phyloP scores from a whole-genome alignment of 2,329 filamentous ascomycete genomes.

The Cercospora sojina region DNA sequence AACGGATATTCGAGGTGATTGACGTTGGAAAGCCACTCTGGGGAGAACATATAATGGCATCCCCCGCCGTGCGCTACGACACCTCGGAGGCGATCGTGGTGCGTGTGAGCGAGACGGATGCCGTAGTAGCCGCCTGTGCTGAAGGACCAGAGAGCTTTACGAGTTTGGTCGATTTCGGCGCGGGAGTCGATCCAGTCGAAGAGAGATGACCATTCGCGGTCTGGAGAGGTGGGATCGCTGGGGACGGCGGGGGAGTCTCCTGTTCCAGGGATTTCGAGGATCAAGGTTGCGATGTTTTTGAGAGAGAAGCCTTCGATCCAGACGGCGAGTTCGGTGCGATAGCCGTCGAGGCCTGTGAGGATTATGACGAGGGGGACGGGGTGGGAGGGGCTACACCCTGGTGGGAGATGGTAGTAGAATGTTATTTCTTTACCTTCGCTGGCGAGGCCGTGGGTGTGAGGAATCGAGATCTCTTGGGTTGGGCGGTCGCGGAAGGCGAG shows the following conservation, averaged over 20 bases:
- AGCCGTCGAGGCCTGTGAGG: constrained; percentile 60
- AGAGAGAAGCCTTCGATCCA: constrained; percentile 53
- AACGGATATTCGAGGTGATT: constrained; percentile 62
- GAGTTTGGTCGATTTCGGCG: constrained; percentile 48
- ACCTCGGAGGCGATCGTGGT: constrained; percentile 52
- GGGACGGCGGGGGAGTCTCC: constrained; percentile 55
- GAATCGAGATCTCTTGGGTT: constrained; percentile 61
- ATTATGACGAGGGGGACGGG: constrained; percentile 56
- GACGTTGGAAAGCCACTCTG: constrained; percentile 54
- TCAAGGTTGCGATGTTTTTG: constrained; percentile 50
- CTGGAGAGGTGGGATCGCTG: constrained; percentile 50
- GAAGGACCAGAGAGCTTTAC: constrained; percentile 57
- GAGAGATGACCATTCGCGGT: constrained; percentile 55
- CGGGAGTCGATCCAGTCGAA: constrained; percentile 56
- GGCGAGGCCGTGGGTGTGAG: constrained; percentile 53
- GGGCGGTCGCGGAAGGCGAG: constrained; percentile 54
- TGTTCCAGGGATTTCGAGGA: constrained; percentile 59
- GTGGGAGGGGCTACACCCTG: constrained; percentile 42
- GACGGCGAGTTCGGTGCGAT: constrained; percentile 56
- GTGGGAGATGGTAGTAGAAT: constrained; percentile 64
- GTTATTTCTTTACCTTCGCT: constrained; percentile 59
- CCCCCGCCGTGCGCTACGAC: constrained; percentile 57
- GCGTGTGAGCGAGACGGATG: constrained; percentile 58
- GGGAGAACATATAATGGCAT: constrained; percentile 59
- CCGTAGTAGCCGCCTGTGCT: constrained; percentile 61